phyloP scores from a whole-genome alignment of 1,284 basidiomycete genomes.

The Leccinum pallidistipes region DNA sequence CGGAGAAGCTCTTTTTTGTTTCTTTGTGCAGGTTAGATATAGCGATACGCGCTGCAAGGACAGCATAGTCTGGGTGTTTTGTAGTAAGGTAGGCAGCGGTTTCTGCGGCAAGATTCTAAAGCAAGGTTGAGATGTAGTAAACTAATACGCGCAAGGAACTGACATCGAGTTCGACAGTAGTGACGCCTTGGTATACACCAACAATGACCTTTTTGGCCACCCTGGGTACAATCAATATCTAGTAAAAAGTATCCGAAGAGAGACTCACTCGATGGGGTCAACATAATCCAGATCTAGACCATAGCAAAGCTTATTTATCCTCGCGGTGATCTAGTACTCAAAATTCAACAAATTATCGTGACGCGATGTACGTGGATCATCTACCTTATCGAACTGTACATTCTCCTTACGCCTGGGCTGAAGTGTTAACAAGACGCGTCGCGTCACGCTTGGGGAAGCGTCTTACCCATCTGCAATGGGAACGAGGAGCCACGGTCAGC shows the following conservation, averaged over 20 bases:
- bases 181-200: slow-evolving; percentile 95
- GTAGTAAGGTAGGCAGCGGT: slow-evolving; percentile 98
- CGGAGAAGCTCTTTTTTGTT: slow-evolving; percentile 96
- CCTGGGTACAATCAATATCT: slow-evolving; percentile 39
- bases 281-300: slow-evolving; percentile 94
- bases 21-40: slow-evolving; percentile 99
- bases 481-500: slow-evolving; percentile 17
- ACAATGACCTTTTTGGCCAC: slow-evolving; percentile 94
- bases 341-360: slow-evolving; percentile 15
- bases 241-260: not conserved
- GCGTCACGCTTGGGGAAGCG: slow-evolving; percentile 32
- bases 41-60: slow-evolving; percentile 97
- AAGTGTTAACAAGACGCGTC: slow-evolving; percentile 22
- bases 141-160: slow-evolving; percentile 30
- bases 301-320: slow-evolving; percentile 96
- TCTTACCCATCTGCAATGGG: slow-evolving; percentile 60
- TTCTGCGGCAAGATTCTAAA: slow-evolving; percentile 89
- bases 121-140: slow-evolving; percentile 11
- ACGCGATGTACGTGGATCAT: slow-evolving; percentile 17
- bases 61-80: slow-evolving; percentile 96
- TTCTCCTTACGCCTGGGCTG: slow-evolving; percentile 73
- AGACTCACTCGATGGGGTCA: slow-evolving; percentile 86
- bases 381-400: slow-evolving; percentile 85
- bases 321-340: slow-evolving; percentile 71
- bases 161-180: slow-evolving; percentile 96